Base-by-base conservation (phyloP, 306 rosid genomes). In the Corylus avellana region DNA sequence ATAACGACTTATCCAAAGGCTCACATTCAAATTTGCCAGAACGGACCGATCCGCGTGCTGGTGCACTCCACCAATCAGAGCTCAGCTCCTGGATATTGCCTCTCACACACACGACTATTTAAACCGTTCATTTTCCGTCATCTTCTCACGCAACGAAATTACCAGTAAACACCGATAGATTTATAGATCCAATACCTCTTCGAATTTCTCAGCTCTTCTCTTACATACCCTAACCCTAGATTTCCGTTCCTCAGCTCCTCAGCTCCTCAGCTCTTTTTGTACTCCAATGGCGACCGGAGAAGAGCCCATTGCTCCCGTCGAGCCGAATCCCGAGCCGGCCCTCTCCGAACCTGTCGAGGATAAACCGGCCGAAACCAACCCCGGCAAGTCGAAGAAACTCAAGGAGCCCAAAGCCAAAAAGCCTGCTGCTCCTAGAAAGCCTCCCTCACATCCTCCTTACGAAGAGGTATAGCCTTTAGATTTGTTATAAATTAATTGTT, bases 381-480 rank as follows among this genome's bases (percentile, higher is more conserved):
- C 84, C 8, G 87, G 74, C 5, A 92, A 85, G 90, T 1, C 83
- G 32, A 71, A 73, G 88, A 91, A 86, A 70, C 57, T 75, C 3
- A 92, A 87, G 75, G 92, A 83, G 12, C 76, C 95, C 16, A 89
- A 87, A 59, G 86, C 89, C 13, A 88, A 83, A 58, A 91, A 88
- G 39, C 71, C 86, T 0, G 68, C 90, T 0, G 87, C 85, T 73
- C 78, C 91, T 12, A 85, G 93, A 10, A 86, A 20, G 25, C 18
- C 93, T 2, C 73, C 80, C 0, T 7, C 97, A 0, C 97, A 87
- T 32, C 98, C 99, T 63, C 83, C 99, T 0, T 95, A 90, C 49
- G 94, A 85, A 44, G 97, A 89, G 94, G 99, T 95, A 2, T 20
- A 2, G 50, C 4, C 4, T 62, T 64, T 80, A n/a, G 11, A 46